Percentiles rank a stretch among this genome's conserved stretches.
Conservation (phyloP, 306 rosid genomes). For the Luffa acutangula region DNA sequence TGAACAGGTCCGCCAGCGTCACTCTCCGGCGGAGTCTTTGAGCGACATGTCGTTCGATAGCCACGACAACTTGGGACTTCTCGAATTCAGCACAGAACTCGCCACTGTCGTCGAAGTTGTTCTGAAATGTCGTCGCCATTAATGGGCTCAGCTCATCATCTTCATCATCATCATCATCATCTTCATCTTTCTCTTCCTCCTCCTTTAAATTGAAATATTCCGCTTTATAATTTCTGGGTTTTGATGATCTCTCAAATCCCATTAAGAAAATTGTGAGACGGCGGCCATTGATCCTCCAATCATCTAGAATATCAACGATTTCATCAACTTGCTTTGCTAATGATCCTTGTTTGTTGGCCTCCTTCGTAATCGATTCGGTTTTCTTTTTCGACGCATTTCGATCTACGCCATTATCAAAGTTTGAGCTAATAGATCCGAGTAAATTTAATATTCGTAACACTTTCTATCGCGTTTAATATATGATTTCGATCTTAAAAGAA, state of each 20-base stretch:
- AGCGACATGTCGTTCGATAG: neutral
- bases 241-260: constrained; percentile 41
- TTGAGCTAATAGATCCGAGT: neutral
- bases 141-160: neutral
- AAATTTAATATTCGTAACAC: neutral
- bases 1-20: constrained; percentile 78
- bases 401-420: neutral
- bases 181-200: neutral
- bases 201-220: neutral
- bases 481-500: too few species aligned
- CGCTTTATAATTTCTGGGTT: neutral
- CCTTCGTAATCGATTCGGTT: constrained; percentile 16
- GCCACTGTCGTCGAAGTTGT: neutral
- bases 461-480: too few species aligned
- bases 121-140: neutral
- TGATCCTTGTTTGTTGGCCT: constrained; percentile 42
- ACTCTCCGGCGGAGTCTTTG: constrained; percentile 24
- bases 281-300: constrained; percentile 60
- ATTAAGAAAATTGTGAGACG: constrained; percentile 74
- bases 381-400: constrained; percentile 27
- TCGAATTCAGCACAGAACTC: neutral
- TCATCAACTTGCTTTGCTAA: constrained; percentile 44
- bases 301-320: constrained; percentile 42
- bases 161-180: neutral
- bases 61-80: neutral